Percentiles rank a stretch among this genome's conserved stretches.
Conservation (phyloP, 2,329 filamentous ascomycete species). For the Talaromyces sp. region DNA sequence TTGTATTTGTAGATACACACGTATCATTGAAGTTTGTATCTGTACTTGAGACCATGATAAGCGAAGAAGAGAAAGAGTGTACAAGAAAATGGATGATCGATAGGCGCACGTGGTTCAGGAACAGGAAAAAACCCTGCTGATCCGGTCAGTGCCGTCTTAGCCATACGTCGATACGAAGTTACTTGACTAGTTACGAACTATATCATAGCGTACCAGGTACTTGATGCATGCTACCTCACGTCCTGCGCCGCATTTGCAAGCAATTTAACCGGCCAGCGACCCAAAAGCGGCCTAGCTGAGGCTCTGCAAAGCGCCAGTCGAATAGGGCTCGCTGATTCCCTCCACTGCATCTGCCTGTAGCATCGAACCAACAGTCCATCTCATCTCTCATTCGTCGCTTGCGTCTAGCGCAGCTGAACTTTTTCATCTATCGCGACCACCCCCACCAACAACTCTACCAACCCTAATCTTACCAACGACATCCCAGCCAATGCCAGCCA, state of each 20-base stretch:
- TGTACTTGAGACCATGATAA: neutral
- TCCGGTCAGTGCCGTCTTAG: slow-evolving; percentile 6
- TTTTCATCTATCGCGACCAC: neutral
- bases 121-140: slow-evolving; percentile 7
- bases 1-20: neutral
- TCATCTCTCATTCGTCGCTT: neutral
- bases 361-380: neutral
- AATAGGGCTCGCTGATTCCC: neutral
- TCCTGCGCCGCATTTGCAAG: neutral
- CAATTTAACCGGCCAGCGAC: neutral
- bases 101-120: neutral
- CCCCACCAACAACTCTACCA: neutral
- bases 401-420: neutral
- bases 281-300: slow-evolving; percentile 5
- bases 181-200: neutral
- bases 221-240: neutral
- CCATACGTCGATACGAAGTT: neutral
- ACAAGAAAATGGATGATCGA: neutral
- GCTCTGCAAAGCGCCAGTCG: slow-evolving; percentile 2
- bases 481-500: neutral
- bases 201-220: neutral
- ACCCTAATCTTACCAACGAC: neutral
- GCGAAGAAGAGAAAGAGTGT: neutral
- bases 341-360: neutral
- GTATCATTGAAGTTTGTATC: neutral